Percentiles rank a stretch among this genome's conserved stretches.
These are phyloP conservation scores for Benincasa hispida DNA, from an alignment of 306 rosid genomes.

Conservation along the genomic window DNA sequence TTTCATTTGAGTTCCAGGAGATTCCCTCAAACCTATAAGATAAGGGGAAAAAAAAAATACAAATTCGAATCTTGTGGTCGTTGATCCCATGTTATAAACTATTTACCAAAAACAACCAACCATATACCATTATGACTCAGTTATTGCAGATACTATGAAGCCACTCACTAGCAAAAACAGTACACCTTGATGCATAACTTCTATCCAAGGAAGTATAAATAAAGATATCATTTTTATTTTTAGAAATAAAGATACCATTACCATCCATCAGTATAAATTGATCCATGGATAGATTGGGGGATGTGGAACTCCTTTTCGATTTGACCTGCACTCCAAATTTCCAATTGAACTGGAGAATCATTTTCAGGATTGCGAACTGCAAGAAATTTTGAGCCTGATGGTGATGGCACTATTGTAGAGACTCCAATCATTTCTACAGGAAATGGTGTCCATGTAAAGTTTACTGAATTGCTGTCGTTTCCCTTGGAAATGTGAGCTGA, in stretches of 20 bases:
- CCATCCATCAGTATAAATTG: constrained; percentile 71
- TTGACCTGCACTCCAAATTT: constrained; percentile 62
- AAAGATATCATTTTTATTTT: background rate
- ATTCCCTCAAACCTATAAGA: constrained; percentile 73
- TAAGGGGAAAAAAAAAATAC: constrained; percentile 5
- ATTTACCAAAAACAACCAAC: background rate
- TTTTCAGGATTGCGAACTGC: constrained; percentile 46
- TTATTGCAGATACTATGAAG: background rate
- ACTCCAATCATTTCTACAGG: constrained; percentile 58
- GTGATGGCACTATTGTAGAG: constrained; percentile 59
- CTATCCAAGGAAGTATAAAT: background rate
- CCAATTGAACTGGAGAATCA: constrained; percentile 37
- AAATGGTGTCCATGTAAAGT: constrained; percentile 68
- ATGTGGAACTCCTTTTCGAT: constrained; percentile 62
- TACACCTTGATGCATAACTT: background rate
- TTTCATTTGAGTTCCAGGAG: constrained; percentile 73
- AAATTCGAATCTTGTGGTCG: background rate
- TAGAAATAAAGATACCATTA: constrained; percentile 2
- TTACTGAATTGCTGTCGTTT: constrained; percentile 15
- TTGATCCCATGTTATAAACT: background rate
- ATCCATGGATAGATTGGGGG: constrained; percentile 65
- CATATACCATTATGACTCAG: background rate
- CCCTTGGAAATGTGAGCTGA: constrained; percentile 38
- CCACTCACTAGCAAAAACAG: background rate
- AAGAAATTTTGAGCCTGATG: constrained; percentile 59